A percentile compares a stretch with the other conserved stretches of the same genome.
Evolutionary conservation across 2,329 filamentous ascomycete species (phyloP).

Genomic region (Aspergillus arachidicola): DNA sequence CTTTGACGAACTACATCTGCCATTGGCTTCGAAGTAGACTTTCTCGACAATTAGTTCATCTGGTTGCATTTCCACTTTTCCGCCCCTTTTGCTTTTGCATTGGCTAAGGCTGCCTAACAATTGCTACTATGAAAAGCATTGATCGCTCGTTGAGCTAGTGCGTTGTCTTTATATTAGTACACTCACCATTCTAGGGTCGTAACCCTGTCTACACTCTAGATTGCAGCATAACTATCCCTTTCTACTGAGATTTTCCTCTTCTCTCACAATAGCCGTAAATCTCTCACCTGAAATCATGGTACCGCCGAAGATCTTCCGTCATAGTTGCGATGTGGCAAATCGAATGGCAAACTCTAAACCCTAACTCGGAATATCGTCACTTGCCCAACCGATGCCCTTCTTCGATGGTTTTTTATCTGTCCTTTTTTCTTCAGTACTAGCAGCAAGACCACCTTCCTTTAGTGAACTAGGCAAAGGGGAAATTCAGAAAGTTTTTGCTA

Average conservation of each 20-base stretch:
- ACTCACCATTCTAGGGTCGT: not conserved
- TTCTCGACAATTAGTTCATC: no score
- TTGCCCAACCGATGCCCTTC: not conserved
- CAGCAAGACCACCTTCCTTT: not conserved
- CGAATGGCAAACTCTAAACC: not conserved
- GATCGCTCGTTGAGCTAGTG: not conserved
- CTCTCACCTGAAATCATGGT: not conserved
- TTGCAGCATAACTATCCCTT: not conserved
- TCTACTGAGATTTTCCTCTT: not conserved
- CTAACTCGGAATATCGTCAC: not conserved
- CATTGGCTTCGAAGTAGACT: not conserved
- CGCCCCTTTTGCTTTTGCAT: not conserved
- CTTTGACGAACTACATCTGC: not conserved
- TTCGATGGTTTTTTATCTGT: not conserved
- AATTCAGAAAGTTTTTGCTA: not conserved
- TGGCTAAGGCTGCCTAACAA: no score
- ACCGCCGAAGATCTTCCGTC: not conserved
- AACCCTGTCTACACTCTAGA: not conserved
- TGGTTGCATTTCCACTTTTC: not conserved
- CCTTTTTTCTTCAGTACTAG: not conserved
- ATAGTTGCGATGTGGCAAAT: not conserved
- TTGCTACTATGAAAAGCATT: not conserved
- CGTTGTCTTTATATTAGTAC: not conserved
- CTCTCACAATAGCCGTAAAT: not conserved
- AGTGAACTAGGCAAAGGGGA: not conserved